Evolutionary conservation across 305 asterid species (phyloP).

Genomic region (Solanum hybrid): DNA sequence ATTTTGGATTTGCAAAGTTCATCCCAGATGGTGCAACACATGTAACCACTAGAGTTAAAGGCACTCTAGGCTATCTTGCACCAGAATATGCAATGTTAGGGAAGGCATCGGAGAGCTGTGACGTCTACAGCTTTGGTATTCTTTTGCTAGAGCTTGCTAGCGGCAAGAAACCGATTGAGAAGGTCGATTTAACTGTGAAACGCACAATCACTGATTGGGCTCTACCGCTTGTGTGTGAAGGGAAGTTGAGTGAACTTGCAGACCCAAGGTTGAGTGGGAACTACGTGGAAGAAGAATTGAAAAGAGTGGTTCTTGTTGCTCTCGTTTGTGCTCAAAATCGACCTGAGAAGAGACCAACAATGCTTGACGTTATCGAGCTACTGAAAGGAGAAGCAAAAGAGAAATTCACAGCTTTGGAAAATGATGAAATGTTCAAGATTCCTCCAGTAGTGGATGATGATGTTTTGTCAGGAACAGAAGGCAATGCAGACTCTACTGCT

Average conservation of each 20-base stretch:
- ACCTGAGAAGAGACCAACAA: constrained; percentile 60
- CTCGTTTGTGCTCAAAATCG: constrained; percentile 45
- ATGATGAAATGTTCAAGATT: constrained; percentile 48
- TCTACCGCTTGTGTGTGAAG: constrained; percentile 46
- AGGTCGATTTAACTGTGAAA: constrained; percentile 26
- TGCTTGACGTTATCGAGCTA: constrained; percentile 54
- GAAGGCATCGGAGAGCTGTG: constrained; percentile 67
- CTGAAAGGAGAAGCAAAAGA: constrained; percentile 54
- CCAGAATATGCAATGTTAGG: constrained; percentile 71
- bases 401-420: constrained; percentile 45
- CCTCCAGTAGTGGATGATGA: constrained; percentile 11
- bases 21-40: constrained; percentile 79
- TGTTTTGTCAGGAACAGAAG: constrained; percentile 23
- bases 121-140: constrained; percentile 67
- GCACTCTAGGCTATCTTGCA: constrained; percentile 74
- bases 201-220: constrained; percentile 65
- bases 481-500: constrained; percentile 21
- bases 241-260: constrained; percentile 46
- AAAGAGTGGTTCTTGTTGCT: constrained; percentile 47
- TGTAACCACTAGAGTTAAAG: constrained; percentile 61
- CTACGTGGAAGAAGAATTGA: constrained; percentile 57
- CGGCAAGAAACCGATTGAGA: constrained; percentile 68
- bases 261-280: constrained; percentile 47
- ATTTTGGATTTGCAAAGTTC: constrained; percentile 64
- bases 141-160: constrained; percentile 75